Base-by-base conservation (phyloP, 164 flowering plant genomes). In the Magnolia kwangsiensis region DNA sequence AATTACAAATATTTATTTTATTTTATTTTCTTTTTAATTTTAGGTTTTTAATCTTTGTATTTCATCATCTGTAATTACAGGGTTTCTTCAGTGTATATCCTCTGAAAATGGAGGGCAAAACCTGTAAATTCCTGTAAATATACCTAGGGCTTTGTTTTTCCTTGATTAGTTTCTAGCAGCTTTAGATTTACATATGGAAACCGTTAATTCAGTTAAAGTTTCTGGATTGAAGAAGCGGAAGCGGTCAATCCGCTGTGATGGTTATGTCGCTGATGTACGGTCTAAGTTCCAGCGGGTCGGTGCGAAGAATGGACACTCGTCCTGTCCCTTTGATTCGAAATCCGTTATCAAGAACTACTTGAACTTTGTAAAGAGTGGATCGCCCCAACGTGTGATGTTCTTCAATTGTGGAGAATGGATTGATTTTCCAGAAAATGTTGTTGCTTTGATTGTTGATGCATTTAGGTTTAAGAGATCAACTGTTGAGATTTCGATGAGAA, bases 331-430 rank as follows among this genome's bases (percentile, higher is more conserved):
- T 29, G 70, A 55, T 11, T 11, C 31, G 13, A 69, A 70, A 14
- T 61, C 75, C 16, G 24, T 74, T 24, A 55, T 37, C 16, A 64
- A 80, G 11, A 80, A 77, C 51, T 77, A 74, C 50, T 13, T 63
- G 2, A 77, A 77, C 65, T 80, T 77, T 27, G 7, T 64, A 19
- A 77, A 74, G 69, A 80, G 82, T 20, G 72, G 79, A 51, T 27
- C 64, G 77, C 80, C 80, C 10, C 72, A 58, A 13, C 77, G 82
- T 37, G 8, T 80, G 9, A 71, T 80, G 75, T 80, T 63, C 69
- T 71, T 73, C 50, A 67, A 68, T 24, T 37, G 74, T 74, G 76
- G 71, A n/a, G 80, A 80, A 63, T 80, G 82, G 82, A 23, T 23
- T 63, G 80, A 80, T 63, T 80, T 80, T 29, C 80, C 82, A 11